Conservation (phyloP, 1,284 basidiomycete species). For the Ganoderma leucocontextum region DNA sequence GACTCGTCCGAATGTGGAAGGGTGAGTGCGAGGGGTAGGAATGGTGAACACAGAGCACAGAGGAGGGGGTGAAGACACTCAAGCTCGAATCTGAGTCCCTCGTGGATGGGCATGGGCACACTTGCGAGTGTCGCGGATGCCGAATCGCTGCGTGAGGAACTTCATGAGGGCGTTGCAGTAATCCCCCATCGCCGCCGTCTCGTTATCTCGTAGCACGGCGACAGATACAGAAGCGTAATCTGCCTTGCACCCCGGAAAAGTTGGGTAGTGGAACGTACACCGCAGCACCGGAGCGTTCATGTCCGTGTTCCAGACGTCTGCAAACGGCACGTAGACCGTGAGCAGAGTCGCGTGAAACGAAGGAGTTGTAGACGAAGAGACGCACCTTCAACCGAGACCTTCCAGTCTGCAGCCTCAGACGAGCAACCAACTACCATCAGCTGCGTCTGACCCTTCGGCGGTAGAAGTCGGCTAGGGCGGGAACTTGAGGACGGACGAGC, state of each 20-base stretch:
- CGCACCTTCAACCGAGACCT: not conserved
- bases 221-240: not conserved
- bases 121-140: conserved; percentile 1
- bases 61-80: not conserved
- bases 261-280: not conserved
- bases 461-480: not conserved
- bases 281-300: not conserved
- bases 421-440: not conserved
- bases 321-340: not conserved
- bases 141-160: not conserved
- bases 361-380: not conserved
- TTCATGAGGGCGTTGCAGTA: not conserved
- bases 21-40: not conserved
- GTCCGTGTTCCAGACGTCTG: not conserved
- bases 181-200: not conserved
- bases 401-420: not conserved
- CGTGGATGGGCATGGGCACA: not conserved
- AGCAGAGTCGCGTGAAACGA: not conserved
- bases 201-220: not conserved
- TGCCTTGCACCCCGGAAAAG: not conserved
- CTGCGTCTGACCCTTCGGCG: not conserved
- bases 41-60: not conserved
- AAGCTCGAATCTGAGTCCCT: not conserved
- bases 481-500: not conserved
- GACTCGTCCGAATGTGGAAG: not conserved